phyloP scores from a whole-genome alignment of 2,329 filamentous ascomycete species.

The Pseudogymnoascus sp. region DNA sequence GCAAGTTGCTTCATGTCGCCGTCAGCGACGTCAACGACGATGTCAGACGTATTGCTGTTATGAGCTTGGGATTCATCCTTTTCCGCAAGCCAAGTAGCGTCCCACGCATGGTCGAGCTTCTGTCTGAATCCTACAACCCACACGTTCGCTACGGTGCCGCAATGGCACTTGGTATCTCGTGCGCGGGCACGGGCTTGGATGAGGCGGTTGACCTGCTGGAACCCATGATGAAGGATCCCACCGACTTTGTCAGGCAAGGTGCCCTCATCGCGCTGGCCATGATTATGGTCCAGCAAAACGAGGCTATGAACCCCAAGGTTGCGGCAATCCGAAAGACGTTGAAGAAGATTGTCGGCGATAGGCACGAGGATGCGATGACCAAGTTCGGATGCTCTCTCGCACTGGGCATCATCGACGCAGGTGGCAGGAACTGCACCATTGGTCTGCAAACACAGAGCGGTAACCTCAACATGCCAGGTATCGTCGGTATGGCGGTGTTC shows the following conservation, averaged over 20 bases:
- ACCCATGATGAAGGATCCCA: slow-evolving; percentile 99
- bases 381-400: slow-evolving; percentile 95
- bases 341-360: slow-evolving; percentile 86
- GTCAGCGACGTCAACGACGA: slow-evolving; percentile 98
- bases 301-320: slow-evolving; percentile 97
- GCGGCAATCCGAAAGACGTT: slow-evolving; percentile 83
- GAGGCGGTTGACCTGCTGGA: slow-evolving; percentile 95
- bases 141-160: slow-evolving; percentile 96
- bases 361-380: slow-evolving; percentile 98
- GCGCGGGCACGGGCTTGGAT: slow-evolving; percentile 88
- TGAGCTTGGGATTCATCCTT: slow-evolving; percentile 96
- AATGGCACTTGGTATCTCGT: slow-evolving; percentile 97
- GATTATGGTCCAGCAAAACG: slow-evolving; percentile 99
- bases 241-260: slow-evolving; percentile 95
- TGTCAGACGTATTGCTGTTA: slow-evolving; percentile 88
- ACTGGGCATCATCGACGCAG: slow-evolving; percentile 93
- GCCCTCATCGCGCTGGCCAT: slow-evolving; percentile 89
- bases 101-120: slow-evolving; percentile 95
- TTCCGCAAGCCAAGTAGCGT: slow-evolving; percentile 97
- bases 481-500: slow-evolving; percentile 96
- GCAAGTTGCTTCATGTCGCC: slow-evolving; percentile 88
- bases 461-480: slow-evolving; percentile 96
- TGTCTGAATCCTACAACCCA: slow-evolving; percentile 97
- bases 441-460: slow-evolving; percentile 95
- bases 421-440: slow-evolving; percentile 96